Conservation (phyloP, 352 stramenopile genomes). For the Phytophthora fragariae region DNA sequence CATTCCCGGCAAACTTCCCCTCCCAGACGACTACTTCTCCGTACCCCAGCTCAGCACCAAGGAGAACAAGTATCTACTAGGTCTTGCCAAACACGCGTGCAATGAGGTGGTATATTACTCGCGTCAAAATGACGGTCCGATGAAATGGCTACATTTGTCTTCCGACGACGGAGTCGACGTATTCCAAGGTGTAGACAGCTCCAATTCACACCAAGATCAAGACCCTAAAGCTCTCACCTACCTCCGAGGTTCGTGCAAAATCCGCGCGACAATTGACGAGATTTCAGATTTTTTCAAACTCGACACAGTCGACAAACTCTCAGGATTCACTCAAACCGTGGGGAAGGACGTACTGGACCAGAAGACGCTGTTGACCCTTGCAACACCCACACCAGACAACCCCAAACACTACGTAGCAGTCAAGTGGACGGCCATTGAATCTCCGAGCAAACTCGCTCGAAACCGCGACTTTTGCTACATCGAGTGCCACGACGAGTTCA, state of each 20-base stretch:
- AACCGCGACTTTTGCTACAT: slow-evolving; percentile 89
- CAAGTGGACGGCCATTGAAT: slow-evolving; percentile 86
- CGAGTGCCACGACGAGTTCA: slow-evolving; percentile 87
- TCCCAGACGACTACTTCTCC: slow-evolving; percentile 78
- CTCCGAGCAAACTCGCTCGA: slow-evolving; percentile 72
- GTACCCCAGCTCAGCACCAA: slow-evolving; percentile 65
- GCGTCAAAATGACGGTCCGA: slow-evolving; percentile 64
- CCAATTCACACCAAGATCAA: slow-evolving; percentile 8
- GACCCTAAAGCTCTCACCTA: slow-evolving; percentile 66
- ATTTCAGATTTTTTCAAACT: slow-evolving; percentile 85
- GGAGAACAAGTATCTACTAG: slow-evolving; percentile 73
- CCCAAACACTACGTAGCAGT: slow-evolving; percentile 86
- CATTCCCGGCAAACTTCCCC: slow-evolving; percentile 47
- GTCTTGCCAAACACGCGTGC: slow-evolving; percentile 78
- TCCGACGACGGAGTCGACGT: slow-evolving; percentile 79
- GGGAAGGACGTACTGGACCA: slow-evolving; percentile 85
- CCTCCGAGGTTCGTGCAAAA: slow-evolving; percentile 67
- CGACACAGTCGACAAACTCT: slow-evolving; percentile 75
- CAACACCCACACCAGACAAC: slow-evolving; percentile 68
- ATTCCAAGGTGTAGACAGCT: slow-evolving; percentile 75
- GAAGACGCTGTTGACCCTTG: slow-evolving; percentile 76
- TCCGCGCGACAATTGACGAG: slow-evolving; percentile 83
- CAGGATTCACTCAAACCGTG: slow-evolving; percentile 73
- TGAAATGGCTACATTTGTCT: slow-evolving; percentile 82
- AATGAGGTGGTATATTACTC: slow-evolving; percentile 91